Base-by-base conservation (phyloP, 208 protist genomes). In the Trypanosoma avium region DNA sequence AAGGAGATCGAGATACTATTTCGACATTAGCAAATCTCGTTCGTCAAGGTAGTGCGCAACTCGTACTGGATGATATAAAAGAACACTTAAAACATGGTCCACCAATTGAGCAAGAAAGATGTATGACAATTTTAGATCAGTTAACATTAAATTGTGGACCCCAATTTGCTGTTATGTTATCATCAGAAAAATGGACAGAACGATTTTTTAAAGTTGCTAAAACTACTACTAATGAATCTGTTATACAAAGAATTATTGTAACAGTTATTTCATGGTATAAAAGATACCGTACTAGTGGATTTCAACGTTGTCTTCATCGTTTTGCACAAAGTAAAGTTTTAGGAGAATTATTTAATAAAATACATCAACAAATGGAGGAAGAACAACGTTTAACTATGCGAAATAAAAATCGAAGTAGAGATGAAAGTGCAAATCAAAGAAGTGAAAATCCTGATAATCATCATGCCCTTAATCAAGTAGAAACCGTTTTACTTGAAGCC, bases 171-270 rank as follows among this genome's bases (percentile, higher is more conserved):
- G 75, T 88, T 47, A 65, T 86, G 66, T 61, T 96, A 8, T 92
- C 90, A 13, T 82, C 83, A 7, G 85, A 94, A 49, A 93, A 94
- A 70, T 96, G 90, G 88, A 82, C 81, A 9, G 90, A 96, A 29
- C 81, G 90, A 15, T 78, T 96, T 49, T 88, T 94, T 68, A 90
- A 90, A 65, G 75, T 90, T 19, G 76, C 84, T 36, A 96, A 96
- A 73, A 86, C 77, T 30, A 83, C 81, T 0, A 46, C 53, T 3
- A 22, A 48, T 0, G 15, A 57, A n/a, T 59, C 79, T 46, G 85
- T 94, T 54, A 75, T 76, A 7, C 75, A 84, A 36, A 81, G 81
- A 58, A 92, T 96, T 38, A 88, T 96, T 60, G 45, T n/a, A 17
- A 84, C 67, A 10, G 61, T 76, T 46, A 82, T 91, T 63, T 66